Evolutionary conservation across 2,329 filamentous ascomycete genomes (phyloP).

Genomic region (Fusarium clavum): DNA sequence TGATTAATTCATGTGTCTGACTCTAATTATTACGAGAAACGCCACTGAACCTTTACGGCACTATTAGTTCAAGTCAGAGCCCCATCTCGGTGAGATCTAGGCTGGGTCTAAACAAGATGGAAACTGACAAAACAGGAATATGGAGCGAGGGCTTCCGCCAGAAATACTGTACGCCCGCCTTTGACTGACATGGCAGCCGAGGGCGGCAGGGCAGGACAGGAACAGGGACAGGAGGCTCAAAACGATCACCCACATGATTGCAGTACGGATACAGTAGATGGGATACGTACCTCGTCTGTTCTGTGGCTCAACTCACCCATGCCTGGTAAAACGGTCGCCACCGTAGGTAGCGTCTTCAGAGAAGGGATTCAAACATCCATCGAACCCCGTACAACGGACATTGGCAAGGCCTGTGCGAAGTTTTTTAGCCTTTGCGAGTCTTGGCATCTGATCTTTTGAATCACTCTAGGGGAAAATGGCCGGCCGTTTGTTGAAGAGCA

Average conservation of each 20-base stretch:
- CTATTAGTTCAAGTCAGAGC: conserved; percentile 8
- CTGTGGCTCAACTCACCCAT: conserved; percentile 34
- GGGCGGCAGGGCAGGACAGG: not conserved
- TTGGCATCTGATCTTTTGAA: conserved; percentile 47
- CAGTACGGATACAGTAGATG: not conserved
- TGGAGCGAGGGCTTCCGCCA: conserved; percentile 26
- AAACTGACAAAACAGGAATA: conserved; percentile 33
- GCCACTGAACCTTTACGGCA: conserved; percentile 20
- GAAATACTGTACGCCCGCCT: not conserved
- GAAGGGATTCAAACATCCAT: conserved; percentile 36
- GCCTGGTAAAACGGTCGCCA: conserved; percentile 44
- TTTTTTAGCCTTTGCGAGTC: conserved; percentile 23
- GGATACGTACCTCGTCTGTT: not conserved
- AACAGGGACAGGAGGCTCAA: conserved; percentile 22
- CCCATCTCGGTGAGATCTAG: conserved; percentile 35
- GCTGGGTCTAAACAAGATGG: not conserved
- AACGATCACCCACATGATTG: conserved; percentile 25
- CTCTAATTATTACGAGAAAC: conserved; percentile 25
- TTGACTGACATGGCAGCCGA: not conserved
- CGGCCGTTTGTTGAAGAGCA: conserved; percentile 17
- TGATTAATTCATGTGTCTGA: not conserved
- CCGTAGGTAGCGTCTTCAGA: conserved; percentile 41
- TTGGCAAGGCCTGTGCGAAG: conserved; percentile 36
- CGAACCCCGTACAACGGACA: conserved; percentile 21
- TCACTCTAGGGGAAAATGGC: conserved; percentile 3